These are phyloP conservation scores for Gossypium davidsonii DNA, from an alignment of 441 rosid genomes.

Conservation along the genomic window DNA sequence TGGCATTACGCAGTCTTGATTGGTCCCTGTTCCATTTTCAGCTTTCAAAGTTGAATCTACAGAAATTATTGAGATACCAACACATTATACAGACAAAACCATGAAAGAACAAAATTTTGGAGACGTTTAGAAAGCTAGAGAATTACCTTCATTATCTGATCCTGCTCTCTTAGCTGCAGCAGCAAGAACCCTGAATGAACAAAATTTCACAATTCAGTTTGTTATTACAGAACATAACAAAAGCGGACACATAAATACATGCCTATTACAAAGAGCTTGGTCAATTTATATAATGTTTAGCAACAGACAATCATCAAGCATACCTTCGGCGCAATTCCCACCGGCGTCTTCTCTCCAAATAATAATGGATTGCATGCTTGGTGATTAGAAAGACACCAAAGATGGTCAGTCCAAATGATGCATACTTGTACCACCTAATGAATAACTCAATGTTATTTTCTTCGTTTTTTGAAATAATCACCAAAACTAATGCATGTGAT, in stretches of 20 bases:
- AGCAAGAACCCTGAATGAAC: conserved; percentile 66
- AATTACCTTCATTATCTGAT: conserved; percentile 53
- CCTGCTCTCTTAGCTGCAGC: conserved; percentile 72
- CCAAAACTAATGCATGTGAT: not conserved
- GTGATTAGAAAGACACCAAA: conserved; percentile 44
- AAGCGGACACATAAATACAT: not conserved
- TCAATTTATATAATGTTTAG: not conserved
- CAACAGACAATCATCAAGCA: not conserved
- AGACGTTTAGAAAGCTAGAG: not conserved
- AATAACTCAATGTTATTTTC: conserved; percentile 15
- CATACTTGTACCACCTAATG: conserved; percentile 75
- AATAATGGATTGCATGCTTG: conserved; percentile 37
- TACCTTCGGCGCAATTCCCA: conserved; percentile 52
- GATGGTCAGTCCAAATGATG: conserved; percentile 60
- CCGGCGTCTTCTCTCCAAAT: conserved; percentile 48
- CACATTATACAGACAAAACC: conserved; percentile 3
- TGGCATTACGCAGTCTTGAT: conserved; percentile 63
- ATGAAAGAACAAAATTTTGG: not conserved
- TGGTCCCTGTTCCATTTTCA: conserved; percentile 47
- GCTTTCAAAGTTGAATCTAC: conserved; percentile 38
- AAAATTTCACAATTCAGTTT: conserved; percentile 17
- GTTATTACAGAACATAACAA: conserved; percentile 7
- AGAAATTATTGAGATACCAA: conserved; percentile 15
- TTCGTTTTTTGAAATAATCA: conserved; percentile 8
- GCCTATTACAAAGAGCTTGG: not conserved